Conservation (phyloP, 1,139 yeast genomes). For the Pichia cactophila region DNA sequence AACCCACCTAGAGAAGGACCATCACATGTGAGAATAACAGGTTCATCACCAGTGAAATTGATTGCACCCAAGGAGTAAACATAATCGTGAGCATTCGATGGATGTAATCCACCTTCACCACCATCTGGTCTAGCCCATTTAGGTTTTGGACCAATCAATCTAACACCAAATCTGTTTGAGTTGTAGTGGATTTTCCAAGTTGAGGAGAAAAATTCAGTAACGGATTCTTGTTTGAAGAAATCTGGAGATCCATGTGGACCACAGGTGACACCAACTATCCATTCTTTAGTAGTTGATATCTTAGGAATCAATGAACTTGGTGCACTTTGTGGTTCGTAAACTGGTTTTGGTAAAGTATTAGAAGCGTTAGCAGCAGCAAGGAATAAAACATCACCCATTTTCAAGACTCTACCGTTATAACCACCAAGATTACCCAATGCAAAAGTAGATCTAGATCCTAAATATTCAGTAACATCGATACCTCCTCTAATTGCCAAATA, state of each 20-base stretch:
- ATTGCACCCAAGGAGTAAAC: slow-evolving; percentile 95
- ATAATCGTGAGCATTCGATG: slow-evolving; percentile 95
- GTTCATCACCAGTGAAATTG: slow-evolving; percentile 97
- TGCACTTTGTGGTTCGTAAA: slow-evolving; percentile 49
- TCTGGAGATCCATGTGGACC: slow-evolving; percentile 99
- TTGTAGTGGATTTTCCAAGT: slow-evolving; percentile 95
- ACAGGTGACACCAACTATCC: slow-evolving; percentile 89
- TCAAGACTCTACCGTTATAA: slow-evolving; percentile 82
- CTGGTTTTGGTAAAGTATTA: slow-evolving; percentile 66
- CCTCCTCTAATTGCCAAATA: slow-evolving; percentile 90
- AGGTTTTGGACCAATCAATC: slow-evolving; percentile 93
- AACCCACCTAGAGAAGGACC: slow-evolving; percentile 98
- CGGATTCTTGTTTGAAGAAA: slow-evolving; percentile 72
- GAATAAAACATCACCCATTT: slow-evolving; percentile 85
- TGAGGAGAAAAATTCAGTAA: slow-evolving; percentile 62
- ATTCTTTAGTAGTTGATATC: slow-evolving; percentile 43
- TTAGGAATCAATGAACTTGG: slow-evolving; percentile 56
- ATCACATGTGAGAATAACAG: slow-evolving; percentile 92
- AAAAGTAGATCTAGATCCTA: slow-evolving; percentile 95
- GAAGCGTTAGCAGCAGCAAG: slow-evolving; percentile 70
- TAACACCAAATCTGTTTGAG: slow-evolving; percentile 92
- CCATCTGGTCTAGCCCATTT: slow-evolving; percentile 96
- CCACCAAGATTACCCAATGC: slow-evolving; percentile 95
- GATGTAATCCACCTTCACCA: slow-evolving; percentile 97
- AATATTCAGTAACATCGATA: slow-evolving; percentile 84